Base-by-base conservation (phyloP, 2,329 filamentous ascomycete species). In the Shiraia sp. region DNA sequence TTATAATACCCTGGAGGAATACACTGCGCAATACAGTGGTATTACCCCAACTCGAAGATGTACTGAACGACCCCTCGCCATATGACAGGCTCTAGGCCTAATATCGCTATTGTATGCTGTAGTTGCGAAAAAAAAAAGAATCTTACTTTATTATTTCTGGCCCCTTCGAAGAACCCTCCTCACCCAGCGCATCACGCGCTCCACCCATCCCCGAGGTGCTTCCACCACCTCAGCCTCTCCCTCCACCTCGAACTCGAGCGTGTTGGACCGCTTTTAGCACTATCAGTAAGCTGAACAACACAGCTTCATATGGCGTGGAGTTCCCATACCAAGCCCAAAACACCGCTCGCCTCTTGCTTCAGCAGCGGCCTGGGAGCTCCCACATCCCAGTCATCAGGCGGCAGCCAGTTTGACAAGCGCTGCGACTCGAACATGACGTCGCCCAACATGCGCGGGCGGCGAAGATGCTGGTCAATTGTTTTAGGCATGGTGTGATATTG, bases 381-480 rank as follows among this genome's bases (percentile, higher is more conserved):
- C 4, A 25, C 12, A 14, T 48, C 39, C 52, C 48, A 59, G 8
- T 33, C 36, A 19, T 59, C 49, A 8, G 51, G 52, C n/a, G 48
- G 52, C 7, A 61, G 35, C 13, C n/a, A 41, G 2, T 42, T 47
- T 1, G 51, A 54, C 2, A 58, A 36, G 1, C 39, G 36, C 32
- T 53, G 50, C 14, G 36, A 38, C 15, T 53, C 43, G 6, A 12
- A 30, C n/a, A 39, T 41, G 2, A 58, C 32, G 29, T 54, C 49
- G 13, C 39, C 31, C 5, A 61, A 52, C 52, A 59, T 56, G 10
- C 40, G 36, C 5, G 46, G 54, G 12, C 44, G 45, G 9, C 22
- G 16, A 31, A 50, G 17, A 16, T 28, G 13, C 3, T 30, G 36
- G 4, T 23, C 12, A 12, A 29, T 30, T 14, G 17, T 25, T 12